A percentile compares a stretch with the other conserved stretches of the same genome.
These are phyloP conservation scores for Suillus alpinus DNA, from an alignment of 768 basidiomycete species.

Conservation along the genomic window DNA sequence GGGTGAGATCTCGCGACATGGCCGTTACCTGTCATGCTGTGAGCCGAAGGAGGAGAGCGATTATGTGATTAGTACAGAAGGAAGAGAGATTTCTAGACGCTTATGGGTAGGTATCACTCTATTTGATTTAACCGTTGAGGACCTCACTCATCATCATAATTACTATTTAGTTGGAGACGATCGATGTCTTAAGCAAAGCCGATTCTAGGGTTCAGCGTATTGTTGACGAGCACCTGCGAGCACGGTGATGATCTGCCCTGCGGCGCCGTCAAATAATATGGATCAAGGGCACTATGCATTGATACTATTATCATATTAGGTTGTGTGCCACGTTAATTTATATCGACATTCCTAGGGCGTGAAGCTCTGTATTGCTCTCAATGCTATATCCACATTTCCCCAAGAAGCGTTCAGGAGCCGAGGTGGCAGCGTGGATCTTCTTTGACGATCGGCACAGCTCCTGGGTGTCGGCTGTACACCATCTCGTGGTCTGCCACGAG, in stretches of 20 bases:
- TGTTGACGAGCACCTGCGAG: background rate
- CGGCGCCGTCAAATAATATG: background rate
- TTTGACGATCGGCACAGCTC: background rate
- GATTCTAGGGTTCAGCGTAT: conserved; percentile 19
- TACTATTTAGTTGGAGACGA: conserved; percentile 12
- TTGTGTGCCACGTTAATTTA: background rate
- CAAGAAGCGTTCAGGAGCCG: background rate
- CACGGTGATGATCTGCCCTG: background rate
- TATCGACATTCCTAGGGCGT: background rate
- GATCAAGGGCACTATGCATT: background rate
- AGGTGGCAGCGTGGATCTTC: background rate
- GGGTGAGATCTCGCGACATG: conserved; percentile 12
- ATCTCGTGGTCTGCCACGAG: conserved; percentile 3
- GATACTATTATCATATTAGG: background rate
- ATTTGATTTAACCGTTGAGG: background rate
- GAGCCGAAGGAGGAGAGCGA: conserved; percentile 31
- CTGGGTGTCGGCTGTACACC: background rate
- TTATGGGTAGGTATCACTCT: conserved; percentile 30
- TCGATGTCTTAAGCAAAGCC: conserved; percentile 13
- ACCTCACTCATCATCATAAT: background rate
- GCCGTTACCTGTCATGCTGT: conserved; percentile 29
- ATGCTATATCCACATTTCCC: background rate
- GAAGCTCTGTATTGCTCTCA: background rate
- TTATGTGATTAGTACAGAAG: conserved; percentile 28
- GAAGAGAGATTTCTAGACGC: conserved; percentile 26